Conservation (phyloP, 164 flowering plant species). For the Euptelea pleiosperma region DNA sequence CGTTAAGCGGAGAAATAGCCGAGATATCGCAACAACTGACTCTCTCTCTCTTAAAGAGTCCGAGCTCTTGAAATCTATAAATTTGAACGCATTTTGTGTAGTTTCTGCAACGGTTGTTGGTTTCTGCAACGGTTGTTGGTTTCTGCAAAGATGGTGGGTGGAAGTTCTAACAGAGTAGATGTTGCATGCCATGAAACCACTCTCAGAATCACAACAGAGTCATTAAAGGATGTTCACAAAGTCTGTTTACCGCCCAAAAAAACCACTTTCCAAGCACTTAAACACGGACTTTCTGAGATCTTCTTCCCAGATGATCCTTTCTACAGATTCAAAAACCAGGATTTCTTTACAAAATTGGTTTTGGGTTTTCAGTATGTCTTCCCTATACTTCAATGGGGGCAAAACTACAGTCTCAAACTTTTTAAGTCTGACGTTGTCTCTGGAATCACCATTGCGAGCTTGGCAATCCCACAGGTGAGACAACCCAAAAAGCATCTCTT, state of each 20-base stretch:
- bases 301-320: slow-evolving; percentile 95
- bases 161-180: slow-evolving; percentile 52
- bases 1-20: too few relatives aligned
- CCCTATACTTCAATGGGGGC: slow-evolving; percentile 67
- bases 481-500: too few relatives aligned
- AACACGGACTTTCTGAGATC: slow-evolving; percentile 55
- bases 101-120: neutral
- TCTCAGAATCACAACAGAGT: slow-evolving; percentile 10
- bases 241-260: slow-evolving; percentile 65
- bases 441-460: slow-evolving; percentile 68
- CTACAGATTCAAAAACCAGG: slow-evolving; percentile 62
- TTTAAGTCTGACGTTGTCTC: slow-evolving; percentile 53
- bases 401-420: slow-evolving; percentile 31
- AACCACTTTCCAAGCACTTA: slow-evolving; percentile 50
- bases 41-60: too few relatives aligned
- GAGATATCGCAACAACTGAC: neutral
- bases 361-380: slow-evolving; percentile 70
- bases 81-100: neutral
- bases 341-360: slow-evolving; percentile 34
- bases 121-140: neutral
- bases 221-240: slow-evolving; percentile 39
- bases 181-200: slow-evolving; percentile 27
- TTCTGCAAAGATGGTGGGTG: slow-evolving; percentile 35
- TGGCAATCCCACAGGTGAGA: slow-evolving; percentile 59
- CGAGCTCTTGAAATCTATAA: too few relatives aligned